Percentiles rank a stretch among this genome's conserved stretches.
These are phyloP conservation scores for Ogataea allantospora DNA, from an alignment of 805 yeast species.

Conservation along the genomic window DNA sequence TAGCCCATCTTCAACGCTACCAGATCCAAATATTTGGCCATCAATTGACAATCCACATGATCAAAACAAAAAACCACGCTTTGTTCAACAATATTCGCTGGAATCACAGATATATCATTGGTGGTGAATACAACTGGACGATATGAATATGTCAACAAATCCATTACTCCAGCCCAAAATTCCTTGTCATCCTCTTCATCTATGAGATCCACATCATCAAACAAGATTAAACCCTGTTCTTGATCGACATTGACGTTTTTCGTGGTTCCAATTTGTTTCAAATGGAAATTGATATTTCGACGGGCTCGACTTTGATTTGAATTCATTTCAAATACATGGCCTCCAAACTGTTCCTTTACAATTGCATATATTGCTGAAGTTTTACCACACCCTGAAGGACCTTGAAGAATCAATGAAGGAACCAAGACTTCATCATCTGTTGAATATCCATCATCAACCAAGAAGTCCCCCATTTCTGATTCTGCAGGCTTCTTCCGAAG, in stretches of 20 bases:
- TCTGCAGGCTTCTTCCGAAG: slow-evolving; percentile 21
- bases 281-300: slow-evolving; percentile 60
- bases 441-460: slow-evolving; percentile 34
- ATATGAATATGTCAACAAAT: slow-evolving; percentile 44
- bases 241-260: slow-evolving; percentile 60
- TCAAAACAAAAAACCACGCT: slow-evolving; percentile 28
- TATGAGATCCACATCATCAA: slow-evolving; percentile 84
- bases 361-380: slow-evolving; percentile 70
- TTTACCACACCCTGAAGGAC: slow-evolving; percentile 76
- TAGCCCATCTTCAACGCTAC: slow-evolving; percentile 29
- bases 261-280: slow-evolving; percentile 82
- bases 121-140: slow-evolving; percentile 36
- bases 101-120: slow-evolving; percentile 26
- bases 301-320: slow-evolving; percentile 70
- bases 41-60: slow-evolving; percentile 3
- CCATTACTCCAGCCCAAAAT: slow-evolving; percentile 74
- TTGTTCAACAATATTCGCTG: slow-evolving; percentile 29
- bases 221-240: slow-evolving; percentile 61
- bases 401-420: slow-evolving; percentile 66
- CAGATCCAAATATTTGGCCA: slow-evolving; percentile 27
- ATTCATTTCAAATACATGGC: slow-evolving; percentile 80
- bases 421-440: slow-evolving; percentile 44
- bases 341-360: slow-evolving; percentile 52
- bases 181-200: slow-evolving; percentile 72
- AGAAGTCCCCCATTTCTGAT: slow-evolving; percentile 35